Conservation (phyloP, 1,284 basidiomycete genomes). For the Termitomyces sp. region DNA sequence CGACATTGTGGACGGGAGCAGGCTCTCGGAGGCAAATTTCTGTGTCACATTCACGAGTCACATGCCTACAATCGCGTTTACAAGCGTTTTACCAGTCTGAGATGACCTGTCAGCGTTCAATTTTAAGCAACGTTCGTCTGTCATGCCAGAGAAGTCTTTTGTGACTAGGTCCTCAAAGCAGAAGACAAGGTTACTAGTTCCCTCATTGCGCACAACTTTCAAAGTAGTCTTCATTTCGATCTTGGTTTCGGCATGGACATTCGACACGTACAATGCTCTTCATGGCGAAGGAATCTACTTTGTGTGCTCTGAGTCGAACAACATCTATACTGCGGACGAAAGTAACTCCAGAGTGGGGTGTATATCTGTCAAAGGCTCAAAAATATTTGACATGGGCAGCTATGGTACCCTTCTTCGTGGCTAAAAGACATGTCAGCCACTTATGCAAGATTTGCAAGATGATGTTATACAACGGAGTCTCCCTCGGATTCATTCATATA, state of each 20-base stretch:
- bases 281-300: constrained; percentile 29
- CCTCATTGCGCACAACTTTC: neutral
- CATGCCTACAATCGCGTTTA: neutral
- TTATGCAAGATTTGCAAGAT: constrained; percentile 8
- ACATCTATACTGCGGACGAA: constrained; percentile 53
- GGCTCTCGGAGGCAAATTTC: constrained; percentile 10
- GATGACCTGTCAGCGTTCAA: neutral
- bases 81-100: too few species aligned
- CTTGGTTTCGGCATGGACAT: constrained; percentile 10
- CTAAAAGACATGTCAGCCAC: neutral
- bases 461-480: constrained; percentile 10
- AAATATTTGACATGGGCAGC: constrained; percentile 53
- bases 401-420: constrained; percentile 36
- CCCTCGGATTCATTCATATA: neutral
- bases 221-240: constrained; percentile 3
- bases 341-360: constrained; percentile 52
- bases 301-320: constrained; percentile 38
- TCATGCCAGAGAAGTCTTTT: constrained; percentile 14
- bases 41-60: constrained; percentile 8
- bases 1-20: constrained; percentile 17
- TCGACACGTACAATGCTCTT: constrained; percentile 9
- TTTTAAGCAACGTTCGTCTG: constrained; percentile 6
- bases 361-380: constrained; percentile 54
- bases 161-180: neutral
- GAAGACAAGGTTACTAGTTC: neutral